phyloP scores from a whole-genome alignment of 495 filamentous ascomycete species.

The Ascodesmis nigricans region DNA sequence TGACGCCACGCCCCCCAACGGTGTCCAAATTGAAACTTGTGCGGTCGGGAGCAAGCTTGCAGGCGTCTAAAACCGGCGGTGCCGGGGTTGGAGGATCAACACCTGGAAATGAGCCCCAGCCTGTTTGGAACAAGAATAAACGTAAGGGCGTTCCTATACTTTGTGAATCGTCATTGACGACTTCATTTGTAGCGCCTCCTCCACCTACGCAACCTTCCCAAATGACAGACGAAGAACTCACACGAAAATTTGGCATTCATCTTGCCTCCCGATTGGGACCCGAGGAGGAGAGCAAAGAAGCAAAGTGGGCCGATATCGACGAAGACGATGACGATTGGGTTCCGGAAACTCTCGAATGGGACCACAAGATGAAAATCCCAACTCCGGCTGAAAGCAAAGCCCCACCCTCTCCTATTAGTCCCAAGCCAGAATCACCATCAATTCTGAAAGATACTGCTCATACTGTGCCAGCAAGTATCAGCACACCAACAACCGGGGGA shows the following conservation, averaged over 20 bases:
- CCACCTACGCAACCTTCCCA: slow-evolving; percentile 67
- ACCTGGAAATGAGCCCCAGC: slow-evolving; percentile 32
- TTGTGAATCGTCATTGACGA: slow-evolving; percentile 16
- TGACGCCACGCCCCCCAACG: too few species aligned
- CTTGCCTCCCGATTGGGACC: slow-evolving; percentile 75
- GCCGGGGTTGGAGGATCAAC: slow-evolving; percentile 28
- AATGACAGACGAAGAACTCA: slow-evolving; percentile 90
- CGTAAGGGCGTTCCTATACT: slow-evolving; percentile 35
- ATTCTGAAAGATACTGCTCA: too few species aligned
- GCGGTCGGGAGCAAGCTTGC: slow-evolving; percentile 13
- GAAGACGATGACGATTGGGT: slow-evolving; percentile 98
- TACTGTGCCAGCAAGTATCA: too few species aligned
- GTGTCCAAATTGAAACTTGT: slow-evolving; percentile 19
- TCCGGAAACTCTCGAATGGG: slow-evolving; percentile 90
- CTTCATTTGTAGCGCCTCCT: slow-evolving; percentile 32
- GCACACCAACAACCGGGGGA: too few species aligned
- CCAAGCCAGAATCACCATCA: too few species aligned
- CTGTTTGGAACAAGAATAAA: slow-evolving; percentile 95
- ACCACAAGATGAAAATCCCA: slow-evolving; percentile 75
- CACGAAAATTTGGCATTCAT: slow-evolving; percentile 89
- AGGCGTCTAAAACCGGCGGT: slow-evolving; percentile 24
- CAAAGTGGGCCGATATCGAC: slow-evolving; percentile 96
- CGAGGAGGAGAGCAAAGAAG: slow-evolving; percentile 57
- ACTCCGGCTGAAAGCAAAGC: slow-evolving; percentile 27
- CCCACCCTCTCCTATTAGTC: too few species aligned